Base-by-base conservation (phyloP, 2,329 filamentous ascomycete genomes). In the Onygena corvina region DNA sequence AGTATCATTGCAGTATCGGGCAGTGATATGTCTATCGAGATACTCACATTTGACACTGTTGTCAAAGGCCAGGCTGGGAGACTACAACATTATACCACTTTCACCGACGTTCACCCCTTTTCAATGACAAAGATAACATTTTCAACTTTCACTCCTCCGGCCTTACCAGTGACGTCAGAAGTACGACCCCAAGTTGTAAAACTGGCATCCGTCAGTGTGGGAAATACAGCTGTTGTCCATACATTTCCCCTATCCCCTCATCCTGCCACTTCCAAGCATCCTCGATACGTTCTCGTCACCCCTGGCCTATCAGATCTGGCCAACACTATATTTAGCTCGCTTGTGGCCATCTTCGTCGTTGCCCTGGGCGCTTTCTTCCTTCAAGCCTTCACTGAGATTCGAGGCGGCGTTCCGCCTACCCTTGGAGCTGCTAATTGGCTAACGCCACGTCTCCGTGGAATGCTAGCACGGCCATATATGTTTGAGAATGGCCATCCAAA, bases 1-100 rank as follows among this genome's bases (percentile, higher is more conserved):
- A 84, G 87, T 55, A 77, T 84, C 42, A 75, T 94, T 56, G 89
- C 88, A 4, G 79, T 93, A 11, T 84, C 85, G 2, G 83, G 83
- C 6, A 83, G 84, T 58, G 85, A 93, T 63, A 80, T 81, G 52
- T 87, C 86, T 8, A 81, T 94, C 55, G 79, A 78, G 3, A 69
- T 94, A 23, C 84, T 82, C 64, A 89, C 86, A 0, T 69, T 94
- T 51, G 84, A 93, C 55, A 84, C 86, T 61, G 62, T 69, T 4
- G 60, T 61, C 2, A 65, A 64, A 1, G 61, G 58, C 25, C 70
- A 63, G 2, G 69, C 75, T 56, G 67, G 70, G 34, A 64, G 66
- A 5, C 69, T 81, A 59, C 65, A 66, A 35, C 60, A 63, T 5
- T 79, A 75, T 58, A 70, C 71, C 7, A 73, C 69, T 14, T 67